These are phyloP conservation scores for Candida piceae DNA, from an alignment of 805 yeast genomes.

Conservation along the genomic window DNA sequence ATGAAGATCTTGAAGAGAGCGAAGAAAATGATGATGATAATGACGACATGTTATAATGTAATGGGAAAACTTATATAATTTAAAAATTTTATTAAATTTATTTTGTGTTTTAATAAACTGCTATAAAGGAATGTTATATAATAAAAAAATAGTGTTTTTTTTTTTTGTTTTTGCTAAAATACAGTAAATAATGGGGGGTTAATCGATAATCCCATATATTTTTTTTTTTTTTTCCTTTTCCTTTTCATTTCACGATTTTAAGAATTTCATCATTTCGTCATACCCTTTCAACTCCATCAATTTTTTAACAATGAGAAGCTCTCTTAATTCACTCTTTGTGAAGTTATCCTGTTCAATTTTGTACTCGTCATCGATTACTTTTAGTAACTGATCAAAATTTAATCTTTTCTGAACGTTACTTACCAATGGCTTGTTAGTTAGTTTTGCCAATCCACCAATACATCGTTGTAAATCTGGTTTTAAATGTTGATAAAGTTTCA, in stretches of 20 bases:
- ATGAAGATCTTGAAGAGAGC: slow-evolving; percentile 2
- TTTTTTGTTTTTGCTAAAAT: not conserved
- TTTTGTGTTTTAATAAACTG: too few relatives aligned
- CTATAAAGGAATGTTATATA: too few relatives aligned
- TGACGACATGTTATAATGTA: not conserved
- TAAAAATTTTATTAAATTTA: too few relatives aligned
- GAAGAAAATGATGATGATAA: slow-evolving; percentile 1
- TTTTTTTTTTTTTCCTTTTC: too few relatives aligned
- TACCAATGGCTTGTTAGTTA: slow-evolving; percentile 30
- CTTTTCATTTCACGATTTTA: slow-evolving; percentile 26
- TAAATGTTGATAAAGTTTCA: slow-evolving; percentile 23
- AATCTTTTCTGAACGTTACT: slow-evolving; percentile 27
- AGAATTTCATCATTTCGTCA: slow-evolving; percentile 56
- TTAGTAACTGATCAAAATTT: slow-evolving; percentile 45
- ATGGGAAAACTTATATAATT: too few relatives aligned
- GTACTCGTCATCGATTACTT: slow-evolving; percentile 29
- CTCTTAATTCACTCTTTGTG: slow-evolving; percentile 39
- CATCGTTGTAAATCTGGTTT: slow-evolving; percentile 22
- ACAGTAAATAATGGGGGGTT: not conserved
- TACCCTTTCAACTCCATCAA: slow-evolving; percentile 67
- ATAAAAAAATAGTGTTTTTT: too few relatives aligned
- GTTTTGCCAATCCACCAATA: slow-evolving; percentile 27
- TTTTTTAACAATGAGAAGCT: slow-evolving; percentile 50
- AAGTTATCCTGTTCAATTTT: slow-evolving; percentile 13
- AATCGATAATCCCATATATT: too few relatives aligned